phyloP scores from a whole-genome alignment of 352 stramenopile species.

The Globisporangium ultimum region DNA sequence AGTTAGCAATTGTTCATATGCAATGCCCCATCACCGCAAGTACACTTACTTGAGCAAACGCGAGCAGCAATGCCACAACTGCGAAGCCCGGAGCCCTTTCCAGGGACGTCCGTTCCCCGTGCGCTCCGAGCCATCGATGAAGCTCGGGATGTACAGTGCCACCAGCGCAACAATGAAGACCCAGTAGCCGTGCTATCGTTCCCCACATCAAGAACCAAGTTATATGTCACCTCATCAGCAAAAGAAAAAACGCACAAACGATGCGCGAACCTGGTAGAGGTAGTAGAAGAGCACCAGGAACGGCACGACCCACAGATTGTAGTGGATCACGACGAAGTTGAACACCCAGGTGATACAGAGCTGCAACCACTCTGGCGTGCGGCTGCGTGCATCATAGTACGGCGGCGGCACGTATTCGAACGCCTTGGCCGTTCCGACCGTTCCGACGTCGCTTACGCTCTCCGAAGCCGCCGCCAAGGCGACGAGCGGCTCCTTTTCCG shows the following conservation, averaged over 20 bases:
- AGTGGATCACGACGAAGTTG: constrained; percentile 69
- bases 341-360: constrained; percentile 36
- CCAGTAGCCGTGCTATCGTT: constrained; percentile 39
- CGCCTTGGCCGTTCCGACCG: not conserved
- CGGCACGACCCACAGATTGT: constrained; percentile 62
- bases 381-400: constrained; percentile 40
- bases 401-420: constrained; percentile 45
- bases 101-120: too few species aligned
- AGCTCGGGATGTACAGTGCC: constrained; percentile 41
- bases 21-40: not conserved
- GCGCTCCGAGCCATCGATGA: too few species aligned
- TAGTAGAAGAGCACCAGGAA: constrained; percentile 61
- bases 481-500: too few species aligned
- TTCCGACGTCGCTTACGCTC: too few species aligned
- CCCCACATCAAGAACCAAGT: not conserved
- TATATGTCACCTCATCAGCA: not conserved
- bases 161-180: constrained; percentile 50
- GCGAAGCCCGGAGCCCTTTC: too few species aligned
- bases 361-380: constrained; percentile 45
- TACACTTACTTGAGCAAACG: constrained; percentile 40
- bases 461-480: too few species aligned
- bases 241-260: not conserved
- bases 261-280: constrained; percentile 33
- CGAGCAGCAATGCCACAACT: constrained; percentile 11
- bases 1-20: constrained; percentile 1